phyloP scores from a whole-genome alignment of 176 grass and related monocot genomes.

The Triticum urartu region DNA sequence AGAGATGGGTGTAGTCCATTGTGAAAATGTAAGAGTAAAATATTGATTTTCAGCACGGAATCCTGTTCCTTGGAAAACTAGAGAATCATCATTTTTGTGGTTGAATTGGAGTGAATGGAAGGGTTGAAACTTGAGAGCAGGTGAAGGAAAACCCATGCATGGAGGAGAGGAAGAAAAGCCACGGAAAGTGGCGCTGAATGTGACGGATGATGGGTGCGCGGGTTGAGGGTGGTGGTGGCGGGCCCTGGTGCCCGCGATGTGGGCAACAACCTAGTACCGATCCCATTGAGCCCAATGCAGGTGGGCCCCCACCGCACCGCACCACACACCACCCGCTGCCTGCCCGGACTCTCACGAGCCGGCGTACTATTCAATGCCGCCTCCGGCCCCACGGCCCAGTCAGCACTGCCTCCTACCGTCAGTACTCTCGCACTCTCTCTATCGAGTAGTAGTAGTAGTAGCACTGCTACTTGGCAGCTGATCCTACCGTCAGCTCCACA shows the following conservation, averaged over 20 bases:
- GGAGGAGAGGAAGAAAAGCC: background rate
- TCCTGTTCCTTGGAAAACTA: background rate
- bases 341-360: constrained; percentile 16
- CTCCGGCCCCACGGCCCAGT: background rate
- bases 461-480: background rate
- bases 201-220: background rate
- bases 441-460: too few species aligned
- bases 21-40: background rate
- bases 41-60: background rate
- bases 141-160: background rate
- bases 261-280: constrained; percentile 59
- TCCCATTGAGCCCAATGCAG: constrained; percentile 29
- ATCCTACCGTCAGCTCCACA: background rate
- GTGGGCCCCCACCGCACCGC: background rate
- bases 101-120: background rate
- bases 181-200: background rate
- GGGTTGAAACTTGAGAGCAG: background rate
- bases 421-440: too few species aligned
- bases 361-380: background rate
- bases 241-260: constrained; percentile 19
- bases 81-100: background rate
- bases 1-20: background rate
- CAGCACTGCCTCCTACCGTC: background rate
- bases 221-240: background rate
- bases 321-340: background rate